Evolutionary conservation across 768 basidiomycete species (phyloP), one percentile per base, ranked within the genome.

Genomic region (Boletellus emodensis): DNA sequence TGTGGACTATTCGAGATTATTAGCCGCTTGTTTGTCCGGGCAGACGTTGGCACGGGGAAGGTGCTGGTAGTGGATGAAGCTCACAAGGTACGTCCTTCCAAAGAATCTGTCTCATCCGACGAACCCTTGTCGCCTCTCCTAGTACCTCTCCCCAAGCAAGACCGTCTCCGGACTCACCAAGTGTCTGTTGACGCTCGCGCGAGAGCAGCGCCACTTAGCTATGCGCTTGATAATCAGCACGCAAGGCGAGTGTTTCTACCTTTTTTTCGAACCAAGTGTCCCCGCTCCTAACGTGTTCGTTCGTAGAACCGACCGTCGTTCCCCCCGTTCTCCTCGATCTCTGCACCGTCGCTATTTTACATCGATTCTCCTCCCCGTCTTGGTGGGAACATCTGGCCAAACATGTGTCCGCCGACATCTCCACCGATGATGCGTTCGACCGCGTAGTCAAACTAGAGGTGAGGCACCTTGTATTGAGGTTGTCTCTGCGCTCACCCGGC

Each of bases 211-310:
- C 2, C 87, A 89, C 60, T 66, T 84, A 6, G 83, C 79, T 0
- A 85, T 86, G 81, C 75, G 87, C 8, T 74, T 89, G 14, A 73
- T 89, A 17, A 83, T 89, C 49, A 84, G 82, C 58, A 89, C 87
- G 0, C 87, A 89, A 75, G 87, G 83, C 77, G 53, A 56, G 65
- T 41, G 14, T 49, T 41, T 22, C 26, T 11, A 18, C 11, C 22
- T 24, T 10, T 34, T 36, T 32, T 28, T 6, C 40, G 14, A 30
- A 15, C 17, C 17, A 9, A 14, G 2, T 3, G 1, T 22, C 14
- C n/a, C n/a, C 12, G 26, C 52, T 6, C 34, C 34, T 47, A 45
- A 46, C 13, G 20, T 17, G 8, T 50, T 28, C 24, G 20, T 20
- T 24, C 52, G 15, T 43, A 88, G 84, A 89, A 52, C 87, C 87